Conservation (phyloP, 805 yeast species). For the Blastobotrys robertii region DNA sequence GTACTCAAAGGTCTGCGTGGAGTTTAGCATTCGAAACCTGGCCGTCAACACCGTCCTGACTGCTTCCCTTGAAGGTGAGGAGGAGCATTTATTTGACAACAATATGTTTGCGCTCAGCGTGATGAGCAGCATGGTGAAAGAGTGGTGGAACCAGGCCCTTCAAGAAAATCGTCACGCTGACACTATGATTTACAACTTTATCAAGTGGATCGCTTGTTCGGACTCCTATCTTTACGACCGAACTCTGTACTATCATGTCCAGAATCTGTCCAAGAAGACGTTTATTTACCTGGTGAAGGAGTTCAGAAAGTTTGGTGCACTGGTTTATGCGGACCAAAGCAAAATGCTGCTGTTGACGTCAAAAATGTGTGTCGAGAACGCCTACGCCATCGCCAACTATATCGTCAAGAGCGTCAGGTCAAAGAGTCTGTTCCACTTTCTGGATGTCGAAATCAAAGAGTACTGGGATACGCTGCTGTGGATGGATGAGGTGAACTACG, state of each 20-base stretch:
- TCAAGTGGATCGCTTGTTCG: conserved; percentile 77
- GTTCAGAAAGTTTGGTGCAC: conserved; percentile 71
- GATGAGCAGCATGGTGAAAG: conserved; percentile 64
- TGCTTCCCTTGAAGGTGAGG: conserved; percentile 73
- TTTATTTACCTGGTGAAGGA: conserved; percentile 72
- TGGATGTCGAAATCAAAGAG: conserved; percentile 62
- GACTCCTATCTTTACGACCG: conserved; percentile 68
- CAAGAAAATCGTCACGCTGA: conserved; percentile 64
- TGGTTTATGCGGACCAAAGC: conserved; percentile 73
- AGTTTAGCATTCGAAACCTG: conserved; percentile 66
- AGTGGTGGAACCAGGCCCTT: conserved; percentile 91
- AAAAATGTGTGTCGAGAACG: conserved; percentile 71
- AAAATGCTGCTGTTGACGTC: conserved; percentile 62
- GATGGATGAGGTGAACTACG: conserved; percentile 87
- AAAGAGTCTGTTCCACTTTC: conserved; percentile 70
- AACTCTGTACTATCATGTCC: conserved; percentile 74
- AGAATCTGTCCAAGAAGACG: conserved; percentile 75
- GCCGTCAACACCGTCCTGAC: conserved; percentile 81
- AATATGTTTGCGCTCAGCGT: conserved; percentile 75
- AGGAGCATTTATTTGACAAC: conserved; percentile 79
- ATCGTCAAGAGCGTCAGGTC: conserved; percentile 67
- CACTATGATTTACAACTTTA: conserved; percentile 67
- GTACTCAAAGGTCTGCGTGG: conserved; percentile 69
- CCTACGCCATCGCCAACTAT: conserved; percentile 86
- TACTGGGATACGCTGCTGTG: conserved; percentile 93